Conservation (phyloP, 2,329 filamentous ascomycete species). For the Arthrobotrys sphaeroides region DNA sequence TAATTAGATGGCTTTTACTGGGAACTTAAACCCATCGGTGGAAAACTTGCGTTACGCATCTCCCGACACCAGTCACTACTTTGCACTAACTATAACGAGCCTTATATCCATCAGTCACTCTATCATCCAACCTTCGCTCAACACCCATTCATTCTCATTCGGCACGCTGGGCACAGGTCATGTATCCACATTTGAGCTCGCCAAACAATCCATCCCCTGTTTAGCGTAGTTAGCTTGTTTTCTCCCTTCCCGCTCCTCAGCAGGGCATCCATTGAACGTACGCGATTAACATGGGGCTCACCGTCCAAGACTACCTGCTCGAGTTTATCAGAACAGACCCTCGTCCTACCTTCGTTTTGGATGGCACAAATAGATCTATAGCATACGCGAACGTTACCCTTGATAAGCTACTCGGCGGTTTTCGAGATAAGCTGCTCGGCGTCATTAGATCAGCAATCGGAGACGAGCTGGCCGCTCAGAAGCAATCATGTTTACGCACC, state of each 20-base stretch:
- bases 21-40: no score
- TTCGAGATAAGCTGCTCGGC: conserved; percentile 15
- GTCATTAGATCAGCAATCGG: conserved; percentile 8
- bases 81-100: not conserved
- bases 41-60: not conserved
- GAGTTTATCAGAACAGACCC: conserved; percentile 45
- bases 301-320: conserved; percentile 33
- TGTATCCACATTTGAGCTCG: not conserved
- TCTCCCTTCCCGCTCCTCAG: not conserved
- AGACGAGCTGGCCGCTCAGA: not conserved
- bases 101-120: not conserved
- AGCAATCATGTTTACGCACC: conserved; percentile 9
- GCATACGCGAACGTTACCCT: conserved; percentile 34
- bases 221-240: conserved; percentile 14
- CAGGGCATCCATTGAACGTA: not conserved
- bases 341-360: conserved; percentile 45
- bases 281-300: conserved; percentile 30
- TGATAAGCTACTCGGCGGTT: conserved; percentile 17
- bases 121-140: not conserved
- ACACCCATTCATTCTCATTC: not conserved
- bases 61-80: not conserved
- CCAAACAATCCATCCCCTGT: conserved; percentile 10
- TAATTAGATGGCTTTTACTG: no score
- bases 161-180: not conserved
- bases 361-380: conserved; percentile 19